A percentile compares a stretch with the other conserved stretches of the same genome.
Evolutionary conservation across 2,329 filamentous ascomycete species (phyloP).

Genomic region (Amauroascus verrucosus): DNA sequence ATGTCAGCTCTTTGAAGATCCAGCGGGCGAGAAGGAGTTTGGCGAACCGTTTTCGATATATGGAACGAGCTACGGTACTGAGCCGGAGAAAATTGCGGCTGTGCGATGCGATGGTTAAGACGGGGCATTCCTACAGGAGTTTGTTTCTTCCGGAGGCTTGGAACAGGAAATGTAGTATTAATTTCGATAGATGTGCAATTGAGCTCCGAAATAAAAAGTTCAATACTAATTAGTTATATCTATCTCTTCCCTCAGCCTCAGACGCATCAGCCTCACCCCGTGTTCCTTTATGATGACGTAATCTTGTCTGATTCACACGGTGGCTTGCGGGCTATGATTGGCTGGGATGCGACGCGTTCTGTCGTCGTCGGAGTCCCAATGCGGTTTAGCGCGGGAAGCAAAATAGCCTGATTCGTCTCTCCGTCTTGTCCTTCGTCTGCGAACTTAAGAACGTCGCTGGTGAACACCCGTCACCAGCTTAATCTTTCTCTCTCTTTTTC

Average conservation of each 20-base stretch:
- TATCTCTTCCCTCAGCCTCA: no score
- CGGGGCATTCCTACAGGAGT: background rate
- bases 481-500: background rate
- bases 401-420: slow-evolving; percentile 10
- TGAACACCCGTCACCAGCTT: background rate
- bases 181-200: no score
- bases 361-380: slow-evolving; percentile 15
- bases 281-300: slow-evolving; percentile 1
- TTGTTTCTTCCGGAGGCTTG: no score
- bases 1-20: slow-evolving; percentile 13
- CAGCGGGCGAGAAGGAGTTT: slow-evolving; percentile 6
- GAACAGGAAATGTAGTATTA: no score
- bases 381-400: slow-evolving; percentile 8
- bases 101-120: slow-evolving; percentile 7
- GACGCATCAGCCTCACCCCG: no score
- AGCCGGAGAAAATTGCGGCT: slow-evolving; percentile 4
- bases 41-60: slow-evolving; percentile 6
- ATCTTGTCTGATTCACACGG: background rate
- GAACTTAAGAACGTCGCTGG: no score
- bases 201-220: no score
- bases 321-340: background rate
- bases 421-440: background rate
- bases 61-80: background rate
- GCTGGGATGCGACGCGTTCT: background rate
- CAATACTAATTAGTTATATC: no score